Base-by-base conservation (phyloP, 2,329 filamentous ascomycete species). In the Beauveria medogensis region DNA sequence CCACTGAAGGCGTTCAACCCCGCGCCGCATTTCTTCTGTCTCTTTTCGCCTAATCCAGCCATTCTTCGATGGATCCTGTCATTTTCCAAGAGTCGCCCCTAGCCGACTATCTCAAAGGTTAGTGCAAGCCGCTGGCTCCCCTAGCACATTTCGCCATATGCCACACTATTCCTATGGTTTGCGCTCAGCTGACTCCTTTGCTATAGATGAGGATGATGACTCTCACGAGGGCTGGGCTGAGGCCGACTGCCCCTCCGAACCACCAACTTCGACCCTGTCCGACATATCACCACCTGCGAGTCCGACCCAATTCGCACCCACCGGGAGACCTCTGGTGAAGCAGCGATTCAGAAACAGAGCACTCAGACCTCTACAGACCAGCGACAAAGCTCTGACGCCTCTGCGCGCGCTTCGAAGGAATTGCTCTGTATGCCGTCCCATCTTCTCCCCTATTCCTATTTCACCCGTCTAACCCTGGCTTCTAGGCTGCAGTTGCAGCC, bases 41-140 rank as follows among this genome's bases (percentile, higher is more conserved):
- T 28, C 47, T 20, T 47, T 53, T 18, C 26, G 14, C 41, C 37
- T 43, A 47, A 20, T 28, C 14, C 48, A 16, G 26, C 48, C n/a
- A 48, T 43, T 7, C 47, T 46, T 22, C 55, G 20, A 94, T 97
- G 92, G 92, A 96, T 82, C 86, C 89, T 70, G 82, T 96, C 69
- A 85, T 96, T 68, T 90, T 89, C 76, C 85, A 94, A 77, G 87
- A 92, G 77, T 90, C 90, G 72, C 92, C 92, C 68, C 82, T 97
- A 76, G 92, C 91, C 72, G 86, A 90, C 70, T 94, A 94, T 77
- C 85, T 97, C 68, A 88, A 92, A 85, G 92, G 92, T 94, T 75
- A 69, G 24, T 24, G 22, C 43, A 26, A 50, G 30, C n/a, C 44
- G 43, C 18, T 34, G n/a, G 30, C 50, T 20, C 37, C 55, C 26